Evolutionary conservation across 106 monocot species (phyloP), one percentile per base, ranked within the genome.

Genomic region (Dendrobium chrysotoxum): DNA sequence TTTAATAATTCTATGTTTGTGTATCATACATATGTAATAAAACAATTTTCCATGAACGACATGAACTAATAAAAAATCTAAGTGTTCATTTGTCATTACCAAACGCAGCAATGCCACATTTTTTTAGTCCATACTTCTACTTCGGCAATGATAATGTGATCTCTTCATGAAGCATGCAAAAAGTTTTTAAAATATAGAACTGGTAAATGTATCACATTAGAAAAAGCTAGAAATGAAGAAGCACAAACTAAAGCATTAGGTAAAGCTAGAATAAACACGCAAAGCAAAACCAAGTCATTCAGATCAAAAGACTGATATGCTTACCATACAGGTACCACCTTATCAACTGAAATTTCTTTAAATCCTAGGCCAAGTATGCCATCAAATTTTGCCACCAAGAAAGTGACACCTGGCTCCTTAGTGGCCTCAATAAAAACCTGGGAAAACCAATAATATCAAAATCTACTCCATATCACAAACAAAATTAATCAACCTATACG

Each of bases 391-490:
- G 88, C 91, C 57, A 79, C 80, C 72, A 88, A 73, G 83, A 91
- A 91, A 39, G 91, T 91, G 41, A 88, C 11, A 45, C 88, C 71
- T 38, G 88, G 88, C 67, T 91, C 91, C 72, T 26, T 86, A 17
- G 88, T 85, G 64, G 91, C 91, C 81, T 91, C 91, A 85, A 91
- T 88, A 73, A 91, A 91, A 28, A 72, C 85, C 91, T 91, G 82
- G 11, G 47, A 7, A 40, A 8, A 26, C 7, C 45, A 5, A 12
- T 76, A 13, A 47, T 1, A 45, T 76, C 20, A 76, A 76, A 15
- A 76, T 47, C 21, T 13, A 2, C 47, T 76, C 47, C 47, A 26
- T 28, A 28, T 26, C 12, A 12, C 4, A 16, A 47, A 50, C 11
- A 18, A 50, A 12, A 76, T 23, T 46, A 47, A 76, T 17, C 28